Evolutionary conservation across 257 asterid genomes (phyloP).

Genomic region (Voacanga thouarsii): DNA sequence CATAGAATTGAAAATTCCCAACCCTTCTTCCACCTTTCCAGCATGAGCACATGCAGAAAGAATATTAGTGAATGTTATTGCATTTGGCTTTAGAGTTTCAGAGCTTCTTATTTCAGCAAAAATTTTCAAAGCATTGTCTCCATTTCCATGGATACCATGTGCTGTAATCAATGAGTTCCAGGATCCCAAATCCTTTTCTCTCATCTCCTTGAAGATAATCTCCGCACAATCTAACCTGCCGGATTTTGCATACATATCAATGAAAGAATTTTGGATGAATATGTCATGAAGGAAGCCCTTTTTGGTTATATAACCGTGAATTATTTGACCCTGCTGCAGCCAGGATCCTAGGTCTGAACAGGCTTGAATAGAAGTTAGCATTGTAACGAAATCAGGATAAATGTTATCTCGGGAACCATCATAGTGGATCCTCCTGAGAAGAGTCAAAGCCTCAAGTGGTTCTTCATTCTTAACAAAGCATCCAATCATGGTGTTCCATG

Average conservation of each 20-base stretch:
- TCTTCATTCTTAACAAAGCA: constrained; percentile 39
- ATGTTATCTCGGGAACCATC: constrained; percentile 16
- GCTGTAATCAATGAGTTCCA: constrained; percentile 51
- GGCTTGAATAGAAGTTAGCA: constrained; percentile 40
- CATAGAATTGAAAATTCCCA: constrained; percentile 32
- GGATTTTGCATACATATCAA: constrained; percentile 50
- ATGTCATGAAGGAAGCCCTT: constrained; percentile 35
- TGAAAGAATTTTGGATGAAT: constrained; percentile 44
- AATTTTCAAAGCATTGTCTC: constrained; percentile 23
- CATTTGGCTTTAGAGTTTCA: constrained; percentile 21
- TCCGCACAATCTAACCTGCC: constrained; percentile 37
- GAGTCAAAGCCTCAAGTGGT: constrained; percentile 28
- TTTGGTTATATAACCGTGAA: constrained; percentile 37
- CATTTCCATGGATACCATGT: constrained; percentile 40
- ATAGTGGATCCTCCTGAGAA: constrained; percentile 31
- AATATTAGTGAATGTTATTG: constrained; percentile 32
- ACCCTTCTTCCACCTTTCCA: constrained; percentile 38
- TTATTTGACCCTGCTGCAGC: constrained; percentile 29
- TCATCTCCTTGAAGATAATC: constrained; percentile 38
- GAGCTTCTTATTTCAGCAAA: constrained; percentile 18
- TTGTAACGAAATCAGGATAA: constrained; percentile 40
- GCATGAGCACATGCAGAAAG: constrained; percentile 47
- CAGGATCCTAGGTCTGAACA: constrained; percentile 36
- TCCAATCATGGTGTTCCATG: constrained; percentile 50
- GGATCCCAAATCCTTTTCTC: constrained; percentile 35